These are phyloP conservation scores for Cytauxzoon felis DNA, from an alignment of 169 alveolate genomes.

Conservation along the genomic window DNA sequence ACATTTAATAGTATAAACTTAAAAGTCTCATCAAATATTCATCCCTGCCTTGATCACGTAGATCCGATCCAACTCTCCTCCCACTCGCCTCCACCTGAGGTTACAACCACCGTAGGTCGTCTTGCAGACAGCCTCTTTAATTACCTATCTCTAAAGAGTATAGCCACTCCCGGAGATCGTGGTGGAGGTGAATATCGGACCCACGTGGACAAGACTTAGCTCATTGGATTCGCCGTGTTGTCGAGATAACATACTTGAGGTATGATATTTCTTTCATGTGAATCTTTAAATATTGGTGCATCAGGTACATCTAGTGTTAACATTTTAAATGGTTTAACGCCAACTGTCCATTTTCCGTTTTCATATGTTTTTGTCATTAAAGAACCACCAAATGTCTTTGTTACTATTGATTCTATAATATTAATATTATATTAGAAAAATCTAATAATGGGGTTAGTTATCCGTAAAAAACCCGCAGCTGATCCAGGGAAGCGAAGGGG, in stretches of 20 bases:
- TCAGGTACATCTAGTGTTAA: conserved; percentile 75
- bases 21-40: not conserved
- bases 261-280: conserved; percentile 83
- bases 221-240: too few species aligned
- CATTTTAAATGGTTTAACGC: conserved; percentile 54
- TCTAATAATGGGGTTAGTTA: not conserved
- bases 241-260: conserved; percentile 80
- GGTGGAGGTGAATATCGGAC: too few species aligned
- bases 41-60: too few species aligned
- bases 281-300: conserved; percentile 92
- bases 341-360: conserved; percentile 54
- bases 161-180: too few species aligned
- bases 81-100: too few species aligned
- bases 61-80: too few species aligned
- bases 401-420: conserved; percentile 50
- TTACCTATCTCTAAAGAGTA: too few species aligned
- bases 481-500: not conserved
- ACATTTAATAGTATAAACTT: too few species aligned
- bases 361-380: conserved; percentile 72
- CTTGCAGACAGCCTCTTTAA: too few species aligned
- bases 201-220: too few species aligned
- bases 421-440: not conserved
- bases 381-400: conserved; percentile 85
- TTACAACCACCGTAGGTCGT: too few species aligned
- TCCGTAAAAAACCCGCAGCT: not conserved